Base-by-base conservation (phyloP, 2,329 filamentous ascomycete species). In the Phyllosticta citriasiana region DNA sequence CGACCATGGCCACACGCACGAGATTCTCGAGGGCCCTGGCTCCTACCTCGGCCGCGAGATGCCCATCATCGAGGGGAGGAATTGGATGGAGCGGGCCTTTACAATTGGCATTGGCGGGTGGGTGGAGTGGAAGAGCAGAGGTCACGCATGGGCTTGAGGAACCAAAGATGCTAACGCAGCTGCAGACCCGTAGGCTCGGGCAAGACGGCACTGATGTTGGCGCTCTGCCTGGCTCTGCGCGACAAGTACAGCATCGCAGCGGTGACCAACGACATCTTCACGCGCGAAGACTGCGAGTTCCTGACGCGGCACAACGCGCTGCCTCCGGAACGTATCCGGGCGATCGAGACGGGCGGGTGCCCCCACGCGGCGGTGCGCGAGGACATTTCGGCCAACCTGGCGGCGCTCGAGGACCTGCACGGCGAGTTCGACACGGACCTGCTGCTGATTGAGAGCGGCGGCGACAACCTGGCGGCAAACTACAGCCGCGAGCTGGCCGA, bases 211-310 rank as follows among this genome's bases (percentile, higher is more conserved):
- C 84, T 97, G 27, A 97, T 99, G 93, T 86, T 97, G 10, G 88
- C 89, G 50, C 88, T 97, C 67, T 97, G 91, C 79, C 86, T 86
- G 40, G 87, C 88, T 7, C 86, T 99, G 6, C 88, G 94, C 64
- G 81, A 86, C 57, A 80, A 83, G 60, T 92, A 89, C 83, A 91
- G 87, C 71, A 88, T 99, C 70, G 94, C 94, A 0, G 94, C 91
- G 63, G 93, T 99, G 24, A 99, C 94, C 57, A 97, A 97, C 81
- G 93, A 97, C 80, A 97, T 97, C 80, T 97, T 97, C 81, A 97
- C 93, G 24, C 88, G 82, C 66, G 94, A 99, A 78, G 94, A 99
- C 80, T 92, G 92, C 79, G 94, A 97, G 76, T 99, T 99, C 79
- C 86, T 99, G 26, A 96, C 91, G 63, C 86, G 86, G 62, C 83